Evolutionary conservation across 148 eudicot genomes (phyloP).

Genomic region (Euryodendron excelsum): DNA sequence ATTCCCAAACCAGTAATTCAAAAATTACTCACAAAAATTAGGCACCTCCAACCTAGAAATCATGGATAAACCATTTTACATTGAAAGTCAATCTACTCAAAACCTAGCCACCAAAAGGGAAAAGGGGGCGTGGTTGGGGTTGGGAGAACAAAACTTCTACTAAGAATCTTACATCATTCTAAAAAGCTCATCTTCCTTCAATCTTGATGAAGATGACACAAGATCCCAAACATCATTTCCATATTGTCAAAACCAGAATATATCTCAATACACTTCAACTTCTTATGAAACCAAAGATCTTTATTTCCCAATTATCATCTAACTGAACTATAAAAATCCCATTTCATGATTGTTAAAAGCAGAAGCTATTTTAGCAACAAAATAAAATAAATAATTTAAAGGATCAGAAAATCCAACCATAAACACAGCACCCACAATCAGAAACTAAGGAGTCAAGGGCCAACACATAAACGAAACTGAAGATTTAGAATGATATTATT

Average conservation of each 20-base stretch:
- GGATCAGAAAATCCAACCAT: constrained; percentile 19
- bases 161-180: not conserved
- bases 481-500: constrained; percentile 7
- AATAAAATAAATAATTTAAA: too few relatives aligned
- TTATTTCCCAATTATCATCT: not conserved
- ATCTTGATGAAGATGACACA: not conserved
- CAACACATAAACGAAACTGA: constrained; percentile 3
- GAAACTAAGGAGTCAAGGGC: constrained; percentile 17
- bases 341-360: constrained; percentile 4
- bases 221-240: constrained; percentile 8
- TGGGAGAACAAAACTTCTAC: not conserved
- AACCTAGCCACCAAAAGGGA: not conserved
- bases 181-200: not conserved
- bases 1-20: not conserved
- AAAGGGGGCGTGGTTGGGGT: not conserved
- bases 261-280: not conserved
- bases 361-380: not conserved
- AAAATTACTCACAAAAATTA: not conserved
- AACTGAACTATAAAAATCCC: not conserved
- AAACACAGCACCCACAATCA: constrained; percentile 3
- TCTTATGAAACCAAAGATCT: not conserved
- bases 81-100: not conserved
- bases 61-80: not conserved
- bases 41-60: not conserved
- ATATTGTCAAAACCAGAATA: constrained; percentile 4